A percentile compares a stretch with the other conserved stretches of the same genome.
Evolutionary conservation across 106 monocot genomes (phyloP).

Genomic region (Allium cepa): DNA sequence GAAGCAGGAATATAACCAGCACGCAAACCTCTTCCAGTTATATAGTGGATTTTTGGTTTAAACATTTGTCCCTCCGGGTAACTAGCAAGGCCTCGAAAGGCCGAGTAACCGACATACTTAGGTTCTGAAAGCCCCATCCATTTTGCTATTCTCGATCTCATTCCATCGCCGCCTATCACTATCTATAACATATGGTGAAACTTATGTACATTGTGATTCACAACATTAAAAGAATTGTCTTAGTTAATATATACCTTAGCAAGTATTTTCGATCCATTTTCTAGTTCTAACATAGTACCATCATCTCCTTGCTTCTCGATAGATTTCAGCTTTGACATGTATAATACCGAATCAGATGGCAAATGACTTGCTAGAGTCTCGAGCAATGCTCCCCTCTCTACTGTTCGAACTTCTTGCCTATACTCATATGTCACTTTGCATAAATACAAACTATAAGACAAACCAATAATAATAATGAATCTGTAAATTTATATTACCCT

Average conservation of each 20-base stretch:
- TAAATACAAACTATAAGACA: background rate
- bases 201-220: too few species aligned
- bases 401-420: conserved; percentile 86
- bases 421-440: background rate
- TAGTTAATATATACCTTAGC: conserved; percentile 42
- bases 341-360: conserved; percentile 48
- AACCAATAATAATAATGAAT: background rate
- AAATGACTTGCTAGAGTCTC: conserved; percentile 61
- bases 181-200: conserved; percentile 29
- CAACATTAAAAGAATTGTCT: too few species aligned
- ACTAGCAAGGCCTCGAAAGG: conserved; percentile 72
- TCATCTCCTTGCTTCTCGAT: conserved; percentile 27
- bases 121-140: conserved; percentile 97
- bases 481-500: conserved; percentile 27
- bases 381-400: conserved; percentile 66
- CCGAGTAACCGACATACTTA: conserved; percentile 78
- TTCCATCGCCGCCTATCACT: conserved; percentile 88
- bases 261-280: conserved; percentile 42
- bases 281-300: conserved; percentile 61
- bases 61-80: conserved; percentile 83
- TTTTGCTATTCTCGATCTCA: conserved; percentile 73
- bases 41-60: conserved; percentile 59
- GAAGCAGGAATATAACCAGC: conserved; percentile 89
- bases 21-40: conserved; percentile 77
- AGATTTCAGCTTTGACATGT: conserved; percentile 50